These are phyloP conservation scores for Saccharomycopsis schoenii DNA, from an alignment of 805 yeast species.

Conservation along the genomic window DNA sequence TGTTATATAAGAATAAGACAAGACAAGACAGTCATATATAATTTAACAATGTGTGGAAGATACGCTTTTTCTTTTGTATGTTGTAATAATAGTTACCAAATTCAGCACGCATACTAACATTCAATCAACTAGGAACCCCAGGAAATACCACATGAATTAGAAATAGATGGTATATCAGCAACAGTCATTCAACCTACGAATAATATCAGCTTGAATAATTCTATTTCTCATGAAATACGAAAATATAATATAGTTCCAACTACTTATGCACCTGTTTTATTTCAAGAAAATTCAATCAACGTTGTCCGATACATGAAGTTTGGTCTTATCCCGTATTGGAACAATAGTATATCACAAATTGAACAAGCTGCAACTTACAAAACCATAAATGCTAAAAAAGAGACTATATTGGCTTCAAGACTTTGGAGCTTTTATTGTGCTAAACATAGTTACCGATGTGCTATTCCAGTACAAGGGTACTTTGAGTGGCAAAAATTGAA, in stretches of 20 bases:
- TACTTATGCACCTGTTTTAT: constrained; percentile 34
- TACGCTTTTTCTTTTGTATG: constrained; percentile 40
- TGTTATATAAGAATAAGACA: too few relatives aligned
- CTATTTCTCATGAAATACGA: background rate
- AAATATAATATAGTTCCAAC: constrained; percentile 57
- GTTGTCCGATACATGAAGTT: constrained; percentile 54
- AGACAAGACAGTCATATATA: too few relatives aligned
- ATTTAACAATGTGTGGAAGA: constrained; percentile 47
- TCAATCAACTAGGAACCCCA: constrained; percentile 11
- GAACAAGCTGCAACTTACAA: constrained; percentile 24
- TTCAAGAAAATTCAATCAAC: constrained; percentile 7
- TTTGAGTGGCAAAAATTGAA: constrained; percentile 60
- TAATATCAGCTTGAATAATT: constrained; percentile 13
- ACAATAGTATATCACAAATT: constrained; percentile 18
- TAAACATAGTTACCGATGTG: constrained; percentile 47
- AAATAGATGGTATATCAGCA: constrained; percentile 19
- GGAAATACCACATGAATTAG: constrained; percentile 16
- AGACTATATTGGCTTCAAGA: constrained; percentile 39
- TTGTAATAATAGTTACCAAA: constrained; percentile 10
- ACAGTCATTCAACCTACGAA: constrained; percentile 22
- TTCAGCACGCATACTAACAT: background rate
- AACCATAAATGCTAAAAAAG: constrained; percentile 69
- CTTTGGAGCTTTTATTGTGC: constrained; percentile 46
- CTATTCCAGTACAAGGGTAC: constrained; percentile 74
- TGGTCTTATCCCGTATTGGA: constrained; percentile 72